phyloP scores from a whole-genome alignment of 202 grass and related monocot genomes.

The Zoysia matrella region DNA sequence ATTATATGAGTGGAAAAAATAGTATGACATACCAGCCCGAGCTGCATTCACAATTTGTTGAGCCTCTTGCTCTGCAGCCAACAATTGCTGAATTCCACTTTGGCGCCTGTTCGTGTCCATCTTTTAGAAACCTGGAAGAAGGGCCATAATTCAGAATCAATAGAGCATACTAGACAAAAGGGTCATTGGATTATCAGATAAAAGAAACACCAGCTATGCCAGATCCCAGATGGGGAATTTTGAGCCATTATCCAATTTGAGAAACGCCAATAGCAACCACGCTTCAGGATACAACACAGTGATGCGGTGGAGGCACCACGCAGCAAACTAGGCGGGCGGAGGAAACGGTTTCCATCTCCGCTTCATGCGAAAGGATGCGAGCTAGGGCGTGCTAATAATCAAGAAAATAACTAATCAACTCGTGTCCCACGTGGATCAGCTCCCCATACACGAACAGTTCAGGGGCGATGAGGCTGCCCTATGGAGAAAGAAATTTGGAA shows the following conservation, averaged over 20 bases:
- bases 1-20: not conserved
- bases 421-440: not conserved
- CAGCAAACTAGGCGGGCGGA: not conserved
- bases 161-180: not conserved
- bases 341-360: not conserved
- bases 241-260: not conserved
- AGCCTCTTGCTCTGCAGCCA: conserved; percentile 86
- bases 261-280: too few species aligned
- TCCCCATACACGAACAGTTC: not conserved
- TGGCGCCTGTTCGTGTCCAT: conserved; percentile 20
- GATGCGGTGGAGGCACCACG: not conserved
- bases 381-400: not conserved
- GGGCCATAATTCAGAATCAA: not conserved
- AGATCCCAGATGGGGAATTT: not conserved
- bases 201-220: not conserved
- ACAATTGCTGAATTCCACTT: conserved; percentile 28
- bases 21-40: conserved; percentile 56
- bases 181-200: not conserved
- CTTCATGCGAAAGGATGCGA: not conserved
- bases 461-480: not conserved
- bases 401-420: not conserved
- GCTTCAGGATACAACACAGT: not conserved
- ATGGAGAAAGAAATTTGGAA: not conserved
- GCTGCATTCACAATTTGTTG: conserved; percentile 74
- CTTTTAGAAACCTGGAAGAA: conserved; percentile 15